Evolutionary conservation across 495 filamentous ascomycete genomes (phyloP).

Genomic region (Aspergillus taichungensis): DNA sequence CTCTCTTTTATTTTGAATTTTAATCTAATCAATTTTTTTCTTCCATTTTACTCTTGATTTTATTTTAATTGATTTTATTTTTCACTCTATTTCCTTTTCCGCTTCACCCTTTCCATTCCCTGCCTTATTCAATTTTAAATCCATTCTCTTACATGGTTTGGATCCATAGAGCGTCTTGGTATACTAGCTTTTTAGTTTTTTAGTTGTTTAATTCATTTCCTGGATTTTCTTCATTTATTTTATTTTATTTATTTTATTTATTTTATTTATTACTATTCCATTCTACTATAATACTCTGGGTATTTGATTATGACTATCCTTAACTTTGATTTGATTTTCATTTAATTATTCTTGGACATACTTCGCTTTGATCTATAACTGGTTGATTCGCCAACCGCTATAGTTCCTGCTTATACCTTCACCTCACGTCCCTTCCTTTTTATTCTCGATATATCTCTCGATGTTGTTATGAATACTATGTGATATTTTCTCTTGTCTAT

Average conservation of each 20-base stretch:
- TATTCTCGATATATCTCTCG: slow-evolving; percentile 8
- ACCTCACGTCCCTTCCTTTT: slow-evolving; percentile 14
- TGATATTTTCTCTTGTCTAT: slow-evolving; percentile 8
- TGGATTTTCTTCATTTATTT: slow-evolving; percentile 1
- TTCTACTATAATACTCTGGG: slow-evolving; percentile 14
- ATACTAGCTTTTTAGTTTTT: slow-evolving; percentile 5
- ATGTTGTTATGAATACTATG: slow-evolving; percentile 6
- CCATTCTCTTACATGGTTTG: slow-evolving; percentile 3
- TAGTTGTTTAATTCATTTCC: slow-evolving; percentile 8
- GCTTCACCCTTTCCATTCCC: slow-evolving; percentile 7
- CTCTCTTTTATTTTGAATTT: background rate
- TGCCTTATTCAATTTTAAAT: slow-evolving; percentile 7
- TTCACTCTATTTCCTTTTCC: slow-evolving; percentile 5
- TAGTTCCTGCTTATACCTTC: slow-evolving; percentile 1
- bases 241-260: slow-evolving; percentile 9
- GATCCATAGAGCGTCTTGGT: slow-evolving; percentile 4
- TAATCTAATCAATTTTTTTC: slow-evolving; percentile 2
- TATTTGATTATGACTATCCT: background rate
- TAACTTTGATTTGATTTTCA: no score
- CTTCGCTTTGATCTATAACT: no score
- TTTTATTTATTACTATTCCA: slow-evolving; percentile 12
- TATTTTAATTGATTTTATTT: slow-evolving; percentile 4
- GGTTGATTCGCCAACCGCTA: no score
- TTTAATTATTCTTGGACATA: no score
- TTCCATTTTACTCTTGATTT: slow-evolving; percentile 8